These are phyloP conservation scores for Akanthomyces lecanii DNA, from an alignment of 2,329 filamentous ascomycete genomes.

Conservation along the genomic window DNA sequence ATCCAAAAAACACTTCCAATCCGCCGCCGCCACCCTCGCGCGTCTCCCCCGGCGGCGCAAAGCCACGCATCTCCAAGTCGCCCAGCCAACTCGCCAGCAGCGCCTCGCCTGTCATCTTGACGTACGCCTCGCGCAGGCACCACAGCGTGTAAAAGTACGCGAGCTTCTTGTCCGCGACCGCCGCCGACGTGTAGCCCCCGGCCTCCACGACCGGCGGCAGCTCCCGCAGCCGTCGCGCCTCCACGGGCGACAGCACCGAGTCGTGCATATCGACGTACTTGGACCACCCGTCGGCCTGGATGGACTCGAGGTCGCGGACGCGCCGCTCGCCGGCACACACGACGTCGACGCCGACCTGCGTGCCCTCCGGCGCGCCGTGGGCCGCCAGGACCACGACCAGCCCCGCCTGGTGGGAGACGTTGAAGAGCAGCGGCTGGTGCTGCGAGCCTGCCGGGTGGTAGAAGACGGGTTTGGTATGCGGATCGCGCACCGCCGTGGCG, in stretches of 20 bases:
- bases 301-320: slow-evolving; percentile 53
- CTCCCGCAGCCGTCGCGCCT: slow-evolving; percentile 58
- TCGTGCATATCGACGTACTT: slow-evolving; percentile 67
- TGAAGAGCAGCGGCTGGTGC: slow-evolving; percentile 58
- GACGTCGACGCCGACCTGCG: slow-evolving; percentile 67
- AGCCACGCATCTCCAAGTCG: slow-evolving; percentile 64
- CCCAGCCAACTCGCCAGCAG: slow-evolving; percentile 68
- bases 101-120: slow-evolving; percentile 79
- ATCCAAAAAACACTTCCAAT: slow-evolving; percentile 30
- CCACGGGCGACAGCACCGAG: slow-evolving; percentile 62
- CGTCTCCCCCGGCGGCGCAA: slow-evolving; percentile 48
- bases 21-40: neutral
- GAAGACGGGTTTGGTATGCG: slow-evolving; percentile 51
- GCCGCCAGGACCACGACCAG: slow-evolving; percentile 64
- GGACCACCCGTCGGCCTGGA: slow-evolving; percentile 57
- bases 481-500: slow-evolving; percentile 53
- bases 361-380: slow-evolving; percentile 26
- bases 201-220: slow-evolving; percentile 26
- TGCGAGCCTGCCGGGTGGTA: slow-evolving; percentile 43
- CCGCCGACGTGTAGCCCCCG: slow-evolving; percentile 26
- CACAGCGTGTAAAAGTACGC: slow-evolving; percentile 72
- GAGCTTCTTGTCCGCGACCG: slow-evolving; percentile 43
- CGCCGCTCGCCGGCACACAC: slow-evolving; percentile 69
- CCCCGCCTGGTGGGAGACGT: slow-evolving; percentile 74
- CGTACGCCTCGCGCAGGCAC: slow-evolving; percentile 75